phyloP scores from a whole-genome alignment of 2,329 filamentous ascomycete genomes.

The Coniella vitis region DNA sequence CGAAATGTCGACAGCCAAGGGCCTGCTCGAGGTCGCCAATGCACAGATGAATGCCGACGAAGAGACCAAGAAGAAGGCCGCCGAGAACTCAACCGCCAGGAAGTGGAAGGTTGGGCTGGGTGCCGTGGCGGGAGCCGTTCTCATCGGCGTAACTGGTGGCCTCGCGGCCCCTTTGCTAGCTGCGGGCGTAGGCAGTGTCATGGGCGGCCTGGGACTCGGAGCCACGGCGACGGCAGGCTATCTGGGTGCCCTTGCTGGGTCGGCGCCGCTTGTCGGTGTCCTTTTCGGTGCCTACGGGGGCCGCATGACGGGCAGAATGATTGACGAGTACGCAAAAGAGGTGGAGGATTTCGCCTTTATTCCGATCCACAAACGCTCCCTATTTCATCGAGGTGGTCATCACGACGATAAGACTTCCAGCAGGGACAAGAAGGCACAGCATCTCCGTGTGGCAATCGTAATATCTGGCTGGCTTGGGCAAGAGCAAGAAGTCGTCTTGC shows the following conservation, averaged over 20 bases:
- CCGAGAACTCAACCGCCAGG: slow-evolving; percentile 62
- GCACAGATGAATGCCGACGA: slow-evolving; percentile 62
- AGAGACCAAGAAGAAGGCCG: slow-evolving; percentile 65
- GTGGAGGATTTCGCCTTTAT: slow-evolving; percentile 79
- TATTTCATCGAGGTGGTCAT: slow-evolving; percentile 24
- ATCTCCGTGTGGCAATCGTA: slow-evolving; percentile 75
- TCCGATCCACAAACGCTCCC: slow-evolving; percentile 52
- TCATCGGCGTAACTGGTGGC: slow-evolving; percentile 88
- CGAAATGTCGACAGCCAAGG: slow-evolving; percentile 70
- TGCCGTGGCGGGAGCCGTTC: slow-evolving; percentile 76
- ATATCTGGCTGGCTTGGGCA: slow-evolving; percentile 80
- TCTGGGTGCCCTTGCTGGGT: slow-evolving; percentile 78
- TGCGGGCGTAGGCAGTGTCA: slow-evolving; percentile 74
- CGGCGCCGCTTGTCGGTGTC: slow-evolving; percentile 75
- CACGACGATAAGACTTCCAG: slow-evolving; percentile 17
- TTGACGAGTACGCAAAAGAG: slow-evolving; percentile 80
- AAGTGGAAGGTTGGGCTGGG: slow-evolving; percentile 91
- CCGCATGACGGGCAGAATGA: slow-evolving; percentile 70
- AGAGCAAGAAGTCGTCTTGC: slow-evolving; percentile 66
- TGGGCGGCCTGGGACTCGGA: slow-evolving; percentile 79
- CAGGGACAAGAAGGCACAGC: slow-evolving; percentile 29
- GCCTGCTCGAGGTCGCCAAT: slow-evolving; percentile 58
- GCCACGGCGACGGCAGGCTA: slow-evolving; percentile 68
- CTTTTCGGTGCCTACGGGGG: slow-evolving; percentile 87
- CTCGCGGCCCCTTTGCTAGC: slow-evolving; percentile 82